These are phyloP conservation scores for Nidularia sp. DNA, from an alignment of 768 basidiomycete species.

Conservation along the genomic window DNA sequence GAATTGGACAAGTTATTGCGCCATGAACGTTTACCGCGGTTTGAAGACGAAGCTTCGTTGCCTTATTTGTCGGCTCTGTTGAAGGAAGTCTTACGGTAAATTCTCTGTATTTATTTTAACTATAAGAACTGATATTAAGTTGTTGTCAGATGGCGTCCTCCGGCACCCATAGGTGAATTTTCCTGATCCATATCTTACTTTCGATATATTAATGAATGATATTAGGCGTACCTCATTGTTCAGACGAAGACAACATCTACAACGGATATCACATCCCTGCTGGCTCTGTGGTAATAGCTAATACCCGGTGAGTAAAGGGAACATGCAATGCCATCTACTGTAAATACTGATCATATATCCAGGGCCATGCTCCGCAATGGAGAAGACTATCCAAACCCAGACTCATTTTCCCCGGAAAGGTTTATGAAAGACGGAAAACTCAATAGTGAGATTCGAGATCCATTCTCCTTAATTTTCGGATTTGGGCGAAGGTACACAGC, in stretches of 20 bases:
- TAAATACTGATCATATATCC: conserved; percentile 2
- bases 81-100: too few relatives aligned
- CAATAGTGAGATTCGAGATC: background rate
- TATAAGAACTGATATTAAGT: too few relatives aligned
- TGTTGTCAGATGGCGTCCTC: conserved; percentile 27
- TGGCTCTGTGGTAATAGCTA: conserved; percentile 28
- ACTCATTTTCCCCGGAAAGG: conserved; percentile 17
- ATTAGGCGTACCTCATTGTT: conserved; percentile 25
- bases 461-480: background rate
- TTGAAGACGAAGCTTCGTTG: too few relatives aligned
- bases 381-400: too few relatives aligned
- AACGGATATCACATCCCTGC: conserved; percentile 41
- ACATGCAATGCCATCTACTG: background rate
- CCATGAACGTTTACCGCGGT: too few relatives aligned
- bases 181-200: too few relatives aligned
- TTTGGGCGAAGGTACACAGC: conserved; percentile 1
- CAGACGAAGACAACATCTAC: conserved; percentile 37
- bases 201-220: too few relatives aligned
- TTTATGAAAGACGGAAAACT: conserved; percentile 7
- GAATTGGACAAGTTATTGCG: too few relatives aligned
- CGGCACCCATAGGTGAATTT: conserved; percentile 24
- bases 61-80: too few relatives aligned
- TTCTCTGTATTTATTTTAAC: too few relatives aligned
- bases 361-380: too few relatives aligned
- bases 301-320: conserved; percentile 22